Conservation (phyloP, 305 asterid species). For the Rubia peregrina region DNA sequence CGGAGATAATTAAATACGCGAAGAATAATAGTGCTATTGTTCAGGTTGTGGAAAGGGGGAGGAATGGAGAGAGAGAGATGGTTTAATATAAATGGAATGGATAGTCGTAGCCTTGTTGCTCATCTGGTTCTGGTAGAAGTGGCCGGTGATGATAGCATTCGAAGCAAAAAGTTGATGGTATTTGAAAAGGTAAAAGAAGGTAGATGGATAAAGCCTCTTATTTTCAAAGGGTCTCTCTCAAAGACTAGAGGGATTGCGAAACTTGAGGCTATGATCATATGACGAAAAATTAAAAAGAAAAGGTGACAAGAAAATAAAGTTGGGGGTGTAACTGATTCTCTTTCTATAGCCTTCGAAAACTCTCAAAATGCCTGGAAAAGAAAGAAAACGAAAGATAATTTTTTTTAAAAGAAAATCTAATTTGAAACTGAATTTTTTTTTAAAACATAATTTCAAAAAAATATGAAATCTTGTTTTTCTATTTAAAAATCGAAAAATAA, state of each 20-base stretch:
- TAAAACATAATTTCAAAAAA: too few species aligned
- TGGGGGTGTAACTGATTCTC: background rate
- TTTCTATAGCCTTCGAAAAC: background rate
- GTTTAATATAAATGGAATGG: constrained; percentile 2
- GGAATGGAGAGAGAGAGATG: constrained; percentile 9
- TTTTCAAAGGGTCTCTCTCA: constrained; percentile 22
- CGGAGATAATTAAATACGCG: constrained; percentile 2
- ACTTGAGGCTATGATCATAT: constrained; percentile 14
- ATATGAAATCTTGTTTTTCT: too few species aligned
- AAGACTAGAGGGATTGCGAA: constrained; percentile 6
- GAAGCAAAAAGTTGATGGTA: constrained; percentile 16
- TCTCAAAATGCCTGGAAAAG: constrained; percentile 24
- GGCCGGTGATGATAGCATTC: constrained; percentile 9
- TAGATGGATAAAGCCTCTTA: background rate
- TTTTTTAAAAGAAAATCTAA: too few species aligned
- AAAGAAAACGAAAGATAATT: constrained; percentile 15
- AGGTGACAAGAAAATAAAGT: background rate
- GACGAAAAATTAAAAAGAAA: constrained; percentile 13
- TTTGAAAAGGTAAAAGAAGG: constrained; percentile 1
- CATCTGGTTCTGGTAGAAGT: constrained; percentile 11
- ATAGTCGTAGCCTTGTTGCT: background rate
- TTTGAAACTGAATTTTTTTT: too few species aligned
- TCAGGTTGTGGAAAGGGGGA: background rate
- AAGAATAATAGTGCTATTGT: background rate
- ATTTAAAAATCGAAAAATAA: too few species aligned